Base-by-base conservation (phyloP, 495 filamentous ascomycete genomes). In the Friedmanniomyces endolithicus region DNA sequence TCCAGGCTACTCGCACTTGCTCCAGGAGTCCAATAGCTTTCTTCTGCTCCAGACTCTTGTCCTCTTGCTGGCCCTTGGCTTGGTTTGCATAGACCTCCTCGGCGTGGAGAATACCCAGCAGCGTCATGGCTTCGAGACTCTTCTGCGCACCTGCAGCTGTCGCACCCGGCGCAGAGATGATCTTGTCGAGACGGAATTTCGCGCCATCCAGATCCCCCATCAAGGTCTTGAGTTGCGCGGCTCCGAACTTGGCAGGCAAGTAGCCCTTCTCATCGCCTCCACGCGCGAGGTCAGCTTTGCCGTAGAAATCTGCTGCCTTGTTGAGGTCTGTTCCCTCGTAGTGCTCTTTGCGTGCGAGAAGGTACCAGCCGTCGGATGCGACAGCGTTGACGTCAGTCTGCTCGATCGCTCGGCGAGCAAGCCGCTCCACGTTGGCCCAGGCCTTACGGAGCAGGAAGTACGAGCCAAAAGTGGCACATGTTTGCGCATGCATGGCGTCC, bases 301-400 rank as follows among this genome's bases (percentile, higher is more conserved):
- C 77, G 67, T 97, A 98, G 65, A 80, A 92, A 52, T 94, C 87
- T 11, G 72, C 74, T 6, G 92, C 89, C 40, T 76, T 80, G 11
- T 81, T 70, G 20, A 75, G 63, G 48, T 95, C 81, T 7, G 48
- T 33, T 22, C 80, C 77, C 19, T 68, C 68, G 39, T 85, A 86
- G 68, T 98, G 92, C 57, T 86, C 83, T 64, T 94, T 95, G 43
- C 89, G 76, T 12, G 87, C 92, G 14, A 97, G 80, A 3, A 95
- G 71, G 69, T 95, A 97, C 88, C 88, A 96, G 20, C 90, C 92
- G 63, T 98, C 92, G 66, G 88, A 95, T 1, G 90, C 90, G 65
- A 97, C 86, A 12, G 87, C 84, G 68, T 94, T 90, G 57, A 96
- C 89, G 65, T 98, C 92, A 1, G 90, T 96, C 55, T 86, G 80